phyloP scores from a whole-genome alignment of 345 rosid genomes.

The Salix viminalis region DNA sequence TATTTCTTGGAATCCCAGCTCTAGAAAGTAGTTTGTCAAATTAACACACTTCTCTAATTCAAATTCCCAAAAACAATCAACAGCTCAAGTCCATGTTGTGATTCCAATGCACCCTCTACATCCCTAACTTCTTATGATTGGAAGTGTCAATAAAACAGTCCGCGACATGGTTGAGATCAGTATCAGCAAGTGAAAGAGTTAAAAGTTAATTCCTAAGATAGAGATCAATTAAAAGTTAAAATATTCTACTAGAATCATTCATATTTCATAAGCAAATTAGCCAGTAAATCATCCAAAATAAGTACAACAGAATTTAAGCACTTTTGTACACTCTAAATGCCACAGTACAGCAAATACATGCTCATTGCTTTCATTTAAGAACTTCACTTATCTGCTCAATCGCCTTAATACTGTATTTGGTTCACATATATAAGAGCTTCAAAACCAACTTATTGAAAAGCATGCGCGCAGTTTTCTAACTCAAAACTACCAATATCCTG shows the following conservation, averaged over 20 bases:
- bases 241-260: neutral
- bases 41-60: neutral
- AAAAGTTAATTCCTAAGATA: neutral
- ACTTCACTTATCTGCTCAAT: neutral
- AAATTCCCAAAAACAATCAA: neutral
- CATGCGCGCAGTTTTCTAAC: neutral
- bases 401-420: no score
- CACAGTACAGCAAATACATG: neutral
- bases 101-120: neutral
- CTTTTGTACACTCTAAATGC: neutral
- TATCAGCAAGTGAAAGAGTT: neutral
- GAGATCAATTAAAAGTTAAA: neutral
- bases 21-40: neutral
- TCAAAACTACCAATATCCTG: neutral
- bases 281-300: neutral
- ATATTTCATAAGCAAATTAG: neutral
- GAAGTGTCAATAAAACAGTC: neutral
- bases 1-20: no score
- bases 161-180: neutral
- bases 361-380: neutral
- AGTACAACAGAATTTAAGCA: neutral
- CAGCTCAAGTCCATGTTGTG: neutral
- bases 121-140: neutral
- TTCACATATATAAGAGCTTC: neutral
- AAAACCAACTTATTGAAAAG: neutral